These are phyloP conservation scores for Caryopteris hybrid DNA, from an alignment of 305 asterid species.

Conservation along the genomic window DNA sequence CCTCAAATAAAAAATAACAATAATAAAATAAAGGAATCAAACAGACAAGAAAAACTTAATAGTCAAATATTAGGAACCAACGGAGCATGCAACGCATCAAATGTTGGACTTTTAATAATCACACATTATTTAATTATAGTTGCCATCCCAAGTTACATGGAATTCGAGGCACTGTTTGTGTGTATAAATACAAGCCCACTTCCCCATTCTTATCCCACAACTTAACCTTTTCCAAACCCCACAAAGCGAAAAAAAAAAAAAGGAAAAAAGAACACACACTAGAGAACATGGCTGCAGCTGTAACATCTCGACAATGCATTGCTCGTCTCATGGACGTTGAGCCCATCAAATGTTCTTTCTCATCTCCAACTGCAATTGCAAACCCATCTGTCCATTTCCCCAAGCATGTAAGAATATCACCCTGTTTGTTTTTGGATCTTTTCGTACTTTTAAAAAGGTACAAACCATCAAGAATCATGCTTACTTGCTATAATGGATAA, in stretches of 20 bases:
- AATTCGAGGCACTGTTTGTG: background rate
- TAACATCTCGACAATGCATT: conserved; percentile 24
- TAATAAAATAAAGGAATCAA: too few relatives aligned
- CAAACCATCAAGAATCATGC: background rate
- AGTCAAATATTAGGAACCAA: too few relatives aligned
- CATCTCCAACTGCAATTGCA: conserved; percentile 34
- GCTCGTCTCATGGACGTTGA: conserved; percentile 41
- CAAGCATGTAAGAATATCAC: conserved; percentile 35
- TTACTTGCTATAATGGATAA: too few relatives aligned
- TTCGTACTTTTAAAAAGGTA: background rate
- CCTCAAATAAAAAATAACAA: too few relatives aligned
- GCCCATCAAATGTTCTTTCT: conserved; percentile 31
- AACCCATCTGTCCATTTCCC: conserved; percentile 36
- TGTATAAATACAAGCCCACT: conserved; percentile 3
- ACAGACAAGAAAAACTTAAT: too few relatives aligned
- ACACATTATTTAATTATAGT: background rate
- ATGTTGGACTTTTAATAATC: too few relatives aligned
- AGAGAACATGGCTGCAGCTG: conserved; percentile 25
- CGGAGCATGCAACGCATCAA: too few relatives aligned
- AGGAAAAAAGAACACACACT: background rate
- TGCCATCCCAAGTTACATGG: background rate
- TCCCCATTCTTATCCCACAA: conserved; percentile 6
- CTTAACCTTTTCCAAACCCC: background rate
- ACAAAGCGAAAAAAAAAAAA: background rate
- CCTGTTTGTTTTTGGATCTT: background rate